These are phyloP conservation scores for Jacaranda mimosifolia DNA, from an alignment of 257 asterid genomes.

Conservation along the genomic window DNA sequence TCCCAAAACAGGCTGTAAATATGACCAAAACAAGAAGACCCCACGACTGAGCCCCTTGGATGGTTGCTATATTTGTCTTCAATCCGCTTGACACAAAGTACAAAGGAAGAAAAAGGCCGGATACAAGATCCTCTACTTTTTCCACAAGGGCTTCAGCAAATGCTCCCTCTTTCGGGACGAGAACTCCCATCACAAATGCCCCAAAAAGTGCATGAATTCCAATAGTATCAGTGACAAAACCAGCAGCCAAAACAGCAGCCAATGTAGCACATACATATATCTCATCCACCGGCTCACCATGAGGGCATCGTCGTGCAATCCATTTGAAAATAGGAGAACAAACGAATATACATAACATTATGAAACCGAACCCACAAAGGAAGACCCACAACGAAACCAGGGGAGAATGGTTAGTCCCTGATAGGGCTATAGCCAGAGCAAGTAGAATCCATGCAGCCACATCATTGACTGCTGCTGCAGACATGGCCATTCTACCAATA, in stretches of 20 bases:
- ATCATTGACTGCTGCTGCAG: conserved; percentile 80
- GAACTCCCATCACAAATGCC: conserved; percentile 73
- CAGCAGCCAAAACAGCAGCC: conserved; percentile 71
- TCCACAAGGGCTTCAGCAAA: conserved; percentile 70
- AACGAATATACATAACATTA: conserved; percentile 45
- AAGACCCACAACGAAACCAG: conserved; percentile 67
- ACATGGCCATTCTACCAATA: conserved; percentile 79
- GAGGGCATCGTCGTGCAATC: conserved; percentile 63
- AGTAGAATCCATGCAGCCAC: conserved; percentile 82
- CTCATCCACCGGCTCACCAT: conserved; percentile 76
- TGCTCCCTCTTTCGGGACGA: conserved; percentile 75
- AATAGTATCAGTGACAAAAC: conserved; percentile 65
- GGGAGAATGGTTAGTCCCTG: conserved; percentile 61
- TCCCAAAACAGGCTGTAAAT: conserved; percentile 65
- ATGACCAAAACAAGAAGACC: conserved; percentile 70
- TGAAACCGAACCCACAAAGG: conserved; percentile 56
- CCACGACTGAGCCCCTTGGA: conserved; percentile 72
- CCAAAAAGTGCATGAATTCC: conserved; percentile 82
- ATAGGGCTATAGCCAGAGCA: conserved; percentile 70
- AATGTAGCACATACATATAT: conserved; percentile 65
- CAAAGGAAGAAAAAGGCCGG: conserved; percentile 71
- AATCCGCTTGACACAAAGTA: conserved; percentile 75
- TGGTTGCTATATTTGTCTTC: conserved; percentile 68
- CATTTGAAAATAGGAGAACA: conserved; percentile 59
- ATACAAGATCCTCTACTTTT: conserved; percentile 67